Evolutionary conservation across 306 rosid species (phyloP).

Genomic region (Prunus mongolica): DNA sequence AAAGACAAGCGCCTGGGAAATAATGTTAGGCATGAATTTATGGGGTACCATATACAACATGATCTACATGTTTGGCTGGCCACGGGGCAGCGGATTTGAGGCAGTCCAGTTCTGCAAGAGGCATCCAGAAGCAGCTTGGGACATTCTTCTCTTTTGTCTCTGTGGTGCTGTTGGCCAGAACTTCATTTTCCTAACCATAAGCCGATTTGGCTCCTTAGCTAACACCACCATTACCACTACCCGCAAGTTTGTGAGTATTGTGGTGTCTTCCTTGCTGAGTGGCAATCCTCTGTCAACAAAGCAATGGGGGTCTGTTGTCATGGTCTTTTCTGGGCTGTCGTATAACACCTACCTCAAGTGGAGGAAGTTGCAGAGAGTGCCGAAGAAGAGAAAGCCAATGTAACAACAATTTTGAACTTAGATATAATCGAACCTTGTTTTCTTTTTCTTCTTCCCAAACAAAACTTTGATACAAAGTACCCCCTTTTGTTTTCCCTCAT

Average conservation of each 20-base stretch:
- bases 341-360: constrained; percentile 93
- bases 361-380: constrained; percentile 76
- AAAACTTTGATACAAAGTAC: neutral
- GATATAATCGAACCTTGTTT: neutral
- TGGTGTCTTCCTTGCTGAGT: constrained; percentile 83
- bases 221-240: constrained; percentile 97
- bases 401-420: constrained; percentile 50
- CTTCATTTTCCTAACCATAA: constrained; percentile 89
- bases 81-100: constrained; percentile 65
- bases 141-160: constrained; percentile 75
- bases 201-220: constrained; percentile 89
- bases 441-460: constrained; percentile 1
- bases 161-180: constrained; percentile 99
- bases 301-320: constrained; percentile 88
- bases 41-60: constrained; percentile 96
- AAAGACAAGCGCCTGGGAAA: constrained; percentile 94
- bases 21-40: constrained; percentile 95
- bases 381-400: constrained; percentile 73
- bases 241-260: constrained; percentile 96
- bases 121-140: constrained; percentile 96
- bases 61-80: constrained; percentile 93
- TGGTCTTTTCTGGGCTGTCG: constrained; percentile 94
- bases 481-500: neutral
- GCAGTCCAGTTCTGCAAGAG: constrained; percentile 77
- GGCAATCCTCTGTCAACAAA: constrained; percentile 88